Evolutionary conservation across 345 rosid species (phyloP), one percentile per base, ranked within the genome.

Genomic region (Eucalyptus virginea): DNA sequence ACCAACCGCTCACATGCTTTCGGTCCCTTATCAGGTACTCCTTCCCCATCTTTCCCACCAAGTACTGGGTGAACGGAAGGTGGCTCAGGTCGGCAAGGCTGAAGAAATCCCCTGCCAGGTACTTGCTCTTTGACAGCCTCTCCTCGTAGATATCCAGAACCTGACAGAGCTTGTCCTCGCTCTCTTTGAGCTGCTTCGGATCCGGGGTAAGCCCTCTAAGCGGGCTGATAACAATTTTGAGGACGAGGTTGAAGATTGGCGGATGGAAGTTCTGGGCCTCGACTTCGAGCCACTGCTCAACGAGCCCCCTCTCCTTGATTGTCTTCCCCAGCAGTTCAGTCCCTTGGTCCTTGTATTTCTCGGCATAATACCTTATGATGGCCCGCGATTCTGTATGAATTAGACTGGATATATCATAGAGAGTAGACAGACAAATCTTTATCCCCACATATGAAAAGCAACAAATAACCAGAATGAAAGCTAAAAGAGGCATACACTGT

Each of bases 241-340:
- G 2, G 4, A 96, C 90, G 6, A 95, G 37, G 87, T 89, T 87
- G 77, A 89, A 89, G 51, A 95, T 85, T 5, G 92, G 94, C 23
- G 95, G 99, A 89, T 96, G 91, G 92, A 28, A 95, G 87, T 88
- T 91, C 2, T 93, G 92, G 9, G 96, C 96, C 86, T 96, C 97
- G 1, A 95, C 95, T 21, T 96, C 96, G 0, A 96, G 92, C 98
- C 98, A 96, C 54, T 94, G 97, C 56, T 95, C 98, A 11, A 96
- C 96, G 8, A 91, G 91, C 3, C 95, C 99, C 67, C 93, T 93
- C 26, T 93, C 95, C 88, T 94, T 92, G 44, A 92, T 19, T 3
- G 93, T 92, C 56, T 92, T 90, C 2, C 95, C 95, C 19, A 93
- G 89, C 44, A 94, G 92, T 40, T 93, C 92, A 12, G 92, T 93